These are phyloP conservation scores for Aureobasidium musti DNA, from an alignment of 2,329 filamentous ascomycete genomes.

Conservation along the genomic window DNA sequence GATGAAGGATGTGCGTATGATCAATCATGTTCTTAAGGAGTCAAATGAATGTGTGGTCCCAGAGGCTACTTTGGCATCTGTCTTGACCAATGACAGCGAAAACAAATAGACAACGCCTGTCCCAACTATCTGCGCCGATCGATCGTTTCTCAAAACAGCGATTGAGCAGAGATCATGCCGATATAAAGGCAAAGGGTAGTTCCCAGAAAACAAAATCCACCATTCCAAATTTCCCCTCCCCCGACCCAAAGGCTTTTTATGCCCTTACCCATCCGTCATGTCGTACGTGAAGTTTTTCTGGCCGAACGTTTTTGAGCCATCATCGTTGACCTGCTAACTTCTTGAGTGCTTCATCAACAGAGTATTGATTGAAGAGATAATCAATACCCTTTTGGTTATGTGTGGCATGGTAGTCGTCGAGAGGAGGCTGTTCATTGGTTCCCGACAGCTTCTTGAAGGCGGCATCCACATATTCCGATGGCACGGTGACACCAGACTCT, in stretches of 20 bases:
- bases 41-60: constrained; percentile 9
- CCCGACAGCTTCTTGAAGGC: constrained; percentile 51
- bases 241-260: background rate
- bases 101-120: background rate
- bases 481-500: constrained; percentile 83
- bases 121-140: background rate
- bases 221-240: constrained; percentile 2
- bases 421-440: constrained; percentile 35
- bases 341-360: constrained; percentile 36
- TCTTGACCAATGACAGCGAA: background rate
- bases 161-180: constrained; percentile 8
- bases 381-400: constrained; percentile 26
- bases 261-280: constrained; percentile 11
- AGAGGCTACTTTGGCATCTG: constrained; percentile 5
- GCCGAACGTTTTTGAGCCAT: background rate
- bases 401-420: constrained; percentile 22
- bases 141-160: background rate
- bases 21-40: background rate
- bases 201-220: constrained; percentile 14
- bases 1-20: background rate
- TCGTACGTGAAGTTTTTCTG: constrained; percentile 9
- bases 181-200: background rate
- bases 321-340: constrained; percentile 31
- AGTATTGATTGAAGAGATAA: constrained; percentile 37
- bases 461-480: constrained; percentile 81